A percentile compares a stretch with the other conserved stretches of the same genome.
Evolutionary conservation across 805 yeast genomes (phyloP).

Genomic region (Candida cerambycidarum): DNA sequence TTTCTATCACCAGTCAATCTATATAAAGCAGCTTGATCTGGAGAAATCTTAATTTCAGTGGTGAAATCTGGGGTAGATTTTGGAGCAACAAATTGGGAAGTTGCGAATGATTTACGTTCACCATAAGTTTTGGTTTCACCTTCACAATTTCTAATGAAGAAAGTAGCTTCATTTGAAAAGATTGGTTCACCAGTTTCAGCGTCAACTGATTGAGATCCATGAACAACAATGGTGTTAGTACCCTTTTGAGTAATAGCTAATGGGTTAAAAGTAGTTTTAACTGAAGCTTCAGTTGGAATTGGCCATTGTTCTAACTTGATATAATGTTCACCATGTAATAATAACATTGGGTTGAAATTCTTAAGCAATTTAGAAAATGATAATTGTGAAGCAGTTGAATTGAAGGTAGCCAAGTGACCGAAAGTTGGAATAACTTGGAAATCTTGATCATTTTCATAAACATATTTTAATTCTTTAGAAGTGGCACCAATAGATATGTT

Average conservation of each 20-base stretch:
- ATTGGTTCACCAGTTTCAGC: constrained; percentile 63
- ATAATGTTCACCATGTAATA: constrained; percentile 95
- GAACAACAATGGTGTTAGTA: constrained; percentile 76
- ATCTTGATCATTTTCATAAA: constrained; percentile 70
- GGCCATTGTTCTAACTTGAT: constrained; percentile 74
- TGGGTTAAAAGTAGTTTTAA: constrained; percentile 64
- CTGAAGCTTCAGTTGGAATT: constrained; percentile 66
- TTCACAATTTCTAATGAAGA: constrained; percentile 76
- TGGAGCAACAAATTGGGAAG: constrained; percentile 64
- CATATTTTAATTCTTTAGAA: constrained; percentile 71
- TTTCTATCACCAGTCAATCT: constrained; percentile 92
- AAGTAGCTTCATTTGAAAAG: constrained; percentile 80
- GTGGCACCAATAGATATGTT: constrained; percentile 88
- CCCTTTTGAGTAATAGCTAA: constrained; percentile 82
- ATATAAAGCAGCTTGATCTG: constrained; percentile 84
- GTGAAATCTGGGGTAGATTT: constrained; percentile 65
- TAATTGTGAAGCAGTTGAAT: constrained; percentile 54
- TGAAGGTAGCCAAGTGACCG: constrained; percentile 86
- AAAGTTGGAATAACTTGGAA: constrained; percentile 88
- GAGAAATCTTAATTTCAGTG: constrained; percentile 53
- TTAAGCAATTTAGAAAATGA: constrained; percentile 64
- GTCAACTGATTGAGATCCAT: constrained; percentile 70
- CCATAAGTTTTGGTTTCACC: constrained; percentile 49
- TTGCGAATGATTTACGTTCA: constrained; percentile 59
- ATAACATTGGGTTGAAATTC: constrained; percentile 83